Evolutionary conservation across 2,329 filamentous ascomycete species (phyloP).

Genomic region (Colletotrichum musae): DNA sequence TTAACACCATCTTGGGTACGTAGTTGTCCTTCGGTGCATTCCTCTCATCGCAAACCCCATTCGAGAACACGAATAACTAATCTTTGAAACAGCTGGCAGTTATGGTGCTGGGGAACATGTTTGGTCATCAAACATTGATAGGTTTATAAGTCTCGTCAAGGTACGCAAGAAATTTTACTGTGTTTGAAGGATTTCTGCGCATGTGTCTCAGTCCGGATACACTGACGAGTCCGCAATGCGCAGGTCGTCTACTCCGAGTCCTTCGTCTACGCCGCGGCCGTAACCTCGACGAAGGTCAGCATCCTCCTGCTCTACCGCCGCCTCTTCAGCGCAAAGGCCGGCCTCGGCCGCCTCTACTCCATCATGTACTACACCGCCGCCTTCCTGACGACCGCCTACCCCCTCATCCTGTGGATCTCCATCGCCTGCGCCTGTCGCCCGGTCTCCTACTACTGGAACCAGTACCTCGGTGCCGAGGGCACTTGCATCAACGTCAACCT

Average conservation of each 20-base stretch:
- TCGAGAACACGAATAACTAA: neutral
- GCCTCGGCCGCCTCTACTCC: conserved; percentile 1
- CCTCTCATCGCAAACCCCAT: too few relatives aligned
- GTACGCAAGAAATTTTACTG: neutral
- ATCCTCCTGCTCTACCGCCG: conserved; percentile 37
- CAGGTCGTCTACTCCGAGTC: conserved; percentile 37
- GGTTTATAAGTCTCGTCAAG: conserved; percentile 10
- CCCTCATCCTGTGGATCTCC: conserved; percentile 32
- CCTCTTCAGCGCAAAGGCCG: conserved; percentile 11
- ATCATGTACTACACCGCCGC: conserved; percentile 15
- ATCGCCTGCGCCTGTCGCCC: conserved; percentile 32
- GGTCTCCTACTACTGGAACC: conserved; percentile 26
- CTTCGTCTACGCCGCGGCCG: conserved; percentile 33
- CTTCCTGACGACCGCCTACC: conserved; percentile 26
- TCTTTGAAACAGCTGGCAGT: neutral
- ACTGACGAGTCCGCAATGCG: neutral
- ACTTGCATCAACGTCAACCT: conserved; percentile 27
- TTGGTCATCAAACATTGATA: conserved; percentile 2
- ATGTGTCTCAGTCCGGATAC: neutral
- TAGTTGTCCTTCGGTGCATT: neutral
- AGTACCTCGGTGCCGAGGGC: conserved; percentile 21
- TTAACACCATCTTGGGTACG: conserved; percentile 15
- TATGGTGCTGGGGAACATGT: conserved; percentile 6
- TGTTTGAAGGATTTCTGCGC: neutral
- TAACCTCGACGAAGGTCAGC: conserved; percentile 34